Evolutionary conservation across 148 eudicot species (phyloP), one percentile per base, ranked within the genome.

Genomic region (Diospyros lotus): DNA sequence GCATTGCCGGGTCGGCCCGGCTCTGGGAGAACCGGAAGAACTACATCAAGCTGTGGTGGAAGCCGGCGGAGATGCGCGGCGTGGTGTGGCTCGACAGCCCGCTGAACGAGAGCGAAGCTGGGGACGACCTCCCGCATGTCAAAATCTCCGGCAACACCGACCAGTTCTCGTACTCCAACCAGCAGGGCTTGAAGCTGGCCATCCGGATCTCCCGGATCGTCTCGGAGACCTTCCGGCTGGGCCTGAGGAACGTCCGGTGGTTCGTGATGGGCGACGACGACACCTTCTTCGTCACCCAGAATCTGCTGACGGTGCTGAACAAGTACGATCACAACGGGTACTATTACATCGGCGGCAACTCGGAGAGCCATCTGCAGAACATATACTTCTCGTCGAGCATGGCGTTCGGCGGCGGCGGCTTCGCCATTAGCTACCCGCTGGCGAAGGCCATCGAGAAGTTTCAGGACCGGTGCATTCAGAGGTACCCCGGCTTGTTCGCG

Each of bases 401-500:
- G 98, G 98, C 98, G 41, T 94, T 80, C 42, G 98, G 98, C 0
- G 98, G 98, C 5, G 98, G 98, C 0, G 98, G 98, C 2, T 94
- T 94, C 41, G 98, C 98, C 0, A 87, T 94, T 11, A 94, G 98
- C 72, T 92, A 90, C 62, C 97, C 97, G 0, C 76, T 94, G 73
- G 98, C 98, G 1, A 83, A 82, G 48, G 98, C 91, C 28, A 72
- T 94, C 12, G 91, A 84, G 79, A 84, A 83, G 72, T 92, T 94
- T 90, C 98, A 94, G 53, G 98, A 94, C 73, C 44, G 76, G 48
- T 94, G 98, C 72, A 85, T 94, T 42, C 88, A 86, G 75, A 80
- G 98, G 81, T 94, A 94, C 58, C 95, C 98, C 1, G 92, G 84
- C 3, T 75, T 94, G 71, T 94, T 90, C 72, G 98, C 97, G 0